Base-by-base conservation (phyloP, 768 basidiomycete genomes). In the Tulasnella sp. region DNA sequence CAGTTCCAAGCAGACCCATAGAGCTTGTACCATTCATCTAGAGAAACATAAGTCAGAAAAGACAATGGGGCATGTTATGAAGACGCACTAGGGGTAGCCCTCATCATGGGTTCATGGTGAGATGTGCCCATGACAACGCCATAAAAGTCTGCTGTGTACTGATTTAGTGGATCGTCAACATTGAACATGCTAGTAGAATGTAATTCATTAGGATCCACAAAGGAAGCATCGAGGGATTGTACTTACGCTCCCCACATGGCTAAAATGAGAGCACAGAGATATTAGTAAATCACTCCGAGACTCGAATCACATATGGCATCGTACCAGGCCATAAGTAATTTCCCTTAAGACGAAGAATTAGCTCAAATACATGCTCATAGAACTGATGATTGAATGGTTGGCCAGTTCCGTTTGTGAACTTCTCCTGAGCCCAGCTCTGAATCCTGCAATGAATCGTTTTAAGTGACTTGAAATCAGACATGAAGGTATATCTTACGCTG, bases 31-130 rank as follows among this genome's bases (percentile, higher is more conserved):
- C 78, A 84, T 59, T 83, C 79, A 54, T 73, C 70, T 56, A 3
- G 10, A n/a, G n/a, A n/a, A n/a, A n/a, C n/a, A n/a, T n/a, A n/a
- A n/a, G n/a, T n/a, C n/a, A n/a, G n/a, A n/a, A n/a, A 28, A 28
- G 19, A 33, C 41, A 5, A 12, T n/a, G 9, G 15, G 10, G 54
- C n/a, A 12, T 12, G 16, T 19, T n/a, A n/a, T n/a, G n/a, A n/a
- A n/a, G n/a, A n/a, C 47, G 32, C 20, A 53, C 48, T 52, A 3
- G 81, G 80, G 2, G 76, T 78, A 29, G 78, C 77, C 19, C 81
- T 74, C 69, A 77, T 75, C 77, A 83, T 81, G 8, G 82, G 81
- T 59, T 84, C 81, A 61, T 83, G 75, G 60, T 82, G 79, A 10
- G 58, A 79, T 2, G 81, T 81, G 41, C 81, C 78, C 78, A 82